Conservation (phyloP, 1,284 basidiomycete genomes). For the Anthracocystis walkeri region DNA sequence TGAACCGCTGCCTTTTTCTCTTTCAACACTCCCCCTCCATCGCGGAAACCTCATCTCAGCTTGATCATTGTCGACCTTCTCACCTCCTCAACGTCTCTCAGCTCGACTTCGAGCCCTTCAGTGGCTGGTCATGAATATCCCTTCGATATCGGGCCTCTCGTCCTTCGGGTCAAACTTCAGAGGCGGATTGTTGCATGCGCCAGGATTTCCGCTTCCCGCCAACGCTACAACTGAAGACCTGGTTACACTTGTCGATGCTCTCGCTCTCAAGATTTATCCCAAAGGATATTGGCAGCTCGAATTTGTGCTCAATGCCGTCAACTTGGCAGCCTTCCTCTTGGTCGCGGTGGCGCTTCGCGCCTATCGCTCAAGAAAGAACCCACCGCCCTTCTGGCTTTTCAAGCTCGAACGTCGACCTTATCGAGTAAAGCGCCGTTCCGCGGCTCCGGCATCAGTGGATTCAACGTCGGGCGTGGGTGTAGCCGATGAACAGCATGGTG, state of each 20-base stretch:
- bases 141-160: background rate
- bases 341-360: constrained; percentile 22
- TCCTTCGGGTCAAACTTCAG: background rate
- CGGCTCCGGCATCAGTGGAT: no score
- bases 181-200: background rate
- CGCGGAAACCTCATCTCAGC: no score
- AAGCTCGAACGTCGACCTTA: constrained; percentile 21
- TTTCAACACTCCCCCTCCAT: no score
- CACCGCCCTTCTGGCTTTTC: constrained; percentile 29
- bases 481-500: no score
- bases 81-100: no score
- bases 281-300: constrained; percentile 24
- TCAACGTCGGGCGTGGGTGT: background rate
- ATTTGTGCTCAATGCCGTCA: constrained; percentile 20
- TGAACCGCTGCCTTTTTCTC: no score
- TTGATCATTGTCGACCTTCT: no score
- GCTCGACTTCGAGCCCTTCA: no score
- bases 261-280: constrained; percentile 25
- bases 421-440: constrained; percentile 1
- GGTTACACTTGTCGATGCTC: constrained; percentile 19
- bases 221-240: constrained; percentile 22
- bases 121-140: no score
- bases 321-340: constrained; percentile 14
- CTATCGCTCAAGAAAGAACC: constrained; percentile 19
- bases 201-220: constrained; percentile 13